phyloP scores from a whole-genome alignment of 257 asterid species.

The Solanum rostratum region DNA sequence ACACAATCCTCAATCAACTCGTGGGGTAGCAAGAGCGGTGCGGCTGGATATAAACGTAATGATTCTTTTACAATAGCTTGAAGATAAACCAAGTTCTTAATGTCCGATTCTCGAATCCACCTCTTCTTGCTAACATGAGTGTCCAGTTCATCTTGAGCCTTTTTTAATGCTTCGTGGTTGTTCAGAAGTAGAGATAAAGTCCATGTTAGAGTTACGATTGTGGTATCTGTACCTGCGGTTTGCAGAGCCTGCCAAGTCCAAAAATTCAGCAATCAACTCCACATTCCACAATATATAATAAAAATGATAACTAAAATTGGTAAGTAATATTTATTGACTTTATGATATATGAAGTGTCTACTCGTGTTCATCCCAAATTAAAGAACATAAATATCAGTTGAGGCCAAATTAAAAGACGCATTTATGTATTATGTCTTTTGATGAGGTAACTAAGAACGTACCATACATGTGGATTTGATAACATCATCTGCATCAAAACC shows the following conservation, averaged over 20 bases:
- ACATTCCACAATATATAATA: background rate
- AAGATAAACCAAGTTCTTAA: conserved; percentile 24
- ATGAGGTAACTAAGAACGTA: background rate
- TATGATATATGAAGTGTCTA: no score
- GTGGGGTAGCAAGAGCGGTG: conserved; percentile 6
- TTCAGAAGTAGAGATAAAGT: conserved; percentile 22
- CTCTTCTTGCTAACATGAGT: conserved; percentile 23
- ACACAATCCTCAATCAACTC: conserved; percentile 20
- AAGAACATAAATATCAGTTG: no score
- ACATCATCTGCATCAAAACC: conserved; percentile 13
- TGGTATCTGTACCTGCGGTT: conserved; percentile 23
- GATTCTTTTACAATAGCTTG: conserved; percentile 46
- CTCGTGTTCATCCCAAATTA: no score
- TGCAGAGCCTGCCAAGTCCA: background rate
- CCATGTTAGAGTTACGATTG: conserved; percentile 25
- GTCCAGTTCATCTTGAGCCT: conserved; percentile 35
- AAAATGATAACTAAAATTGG: no score
- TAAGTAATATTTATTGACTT: no score
- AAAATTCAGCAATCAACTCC: background rate
- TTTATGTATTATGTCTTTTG: no score
- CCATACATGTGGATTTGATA: conserved; percentile 21
- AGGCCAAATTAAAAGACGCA: no score
- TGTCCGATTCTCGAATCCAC: conserved; percentile 23
- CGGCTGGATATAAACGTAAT: conserved; percentile 24
- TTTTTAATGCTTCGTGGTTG: conserved; percentile 14